Conservation (phyloP, 78 protist species). For the Goniomonas avonlea region DNA sequence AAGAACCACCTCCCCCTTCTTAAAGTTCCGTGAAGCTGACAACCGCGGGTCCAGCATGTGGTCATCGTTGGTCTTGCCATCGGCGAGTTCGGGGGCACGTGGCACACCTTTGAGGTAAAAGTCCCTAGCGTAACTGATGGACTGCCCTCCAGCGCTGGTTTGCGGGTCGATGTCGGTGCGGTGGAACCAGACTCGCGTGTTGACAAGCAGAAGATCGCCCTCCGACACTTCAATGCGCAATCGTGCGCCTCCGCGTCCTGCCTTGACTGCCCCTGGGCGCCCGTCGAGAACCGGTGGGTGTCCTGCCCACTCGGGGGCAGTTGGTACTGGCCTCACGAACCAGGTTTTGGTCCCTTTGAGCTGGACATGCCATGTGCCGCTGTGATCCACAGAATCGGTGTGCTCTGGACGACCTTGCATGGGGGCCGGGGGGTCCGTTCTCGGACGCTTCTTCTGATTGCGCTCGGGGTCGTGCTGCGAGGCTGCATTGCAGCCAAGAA, state of each 20-base stretch:
- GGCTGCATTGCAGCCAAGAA: neutral
- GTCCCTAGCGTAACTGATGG: neutral
- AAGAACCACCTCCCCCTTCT: neutral
- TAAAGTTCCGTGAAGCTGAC: neutral
- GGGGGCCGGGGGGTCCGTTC: neutral
- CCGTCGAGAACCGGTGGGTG: neutral
- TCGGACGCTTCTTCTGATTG: too few relatives aligned
- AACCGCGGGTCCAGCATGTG: neutral
- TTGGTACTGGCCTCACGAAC: neutral
- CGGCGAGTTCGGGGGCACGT: too few relatives aligned
- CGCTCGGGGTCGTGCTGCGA: neutral
- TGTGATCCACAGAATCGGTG: neutral
- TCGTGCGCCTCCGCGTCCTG: neutral
- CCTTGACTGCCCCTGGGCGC: neutral
- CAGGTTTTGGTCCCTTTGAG: neutral
- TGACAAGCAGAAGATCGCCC: neutral
- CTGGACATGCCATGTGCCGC: slow-evolving; percentile 4
- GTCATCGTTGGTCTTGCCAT: too few relatives aligned
- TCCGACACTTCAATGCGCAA: neutral
- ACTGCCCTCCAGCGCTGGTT: neutral
- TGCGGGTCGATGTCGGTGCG: neutral
- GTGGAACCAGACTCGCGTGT: neutral
- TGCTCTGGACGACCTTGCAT: neutral
- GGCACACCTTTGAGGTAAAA: neutral
- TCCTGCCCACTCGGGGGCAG: neutral